phyloP scores from a whole-genome alignment of 23 red algal species.

The Cyanidioschyzon merolae region DNA sequence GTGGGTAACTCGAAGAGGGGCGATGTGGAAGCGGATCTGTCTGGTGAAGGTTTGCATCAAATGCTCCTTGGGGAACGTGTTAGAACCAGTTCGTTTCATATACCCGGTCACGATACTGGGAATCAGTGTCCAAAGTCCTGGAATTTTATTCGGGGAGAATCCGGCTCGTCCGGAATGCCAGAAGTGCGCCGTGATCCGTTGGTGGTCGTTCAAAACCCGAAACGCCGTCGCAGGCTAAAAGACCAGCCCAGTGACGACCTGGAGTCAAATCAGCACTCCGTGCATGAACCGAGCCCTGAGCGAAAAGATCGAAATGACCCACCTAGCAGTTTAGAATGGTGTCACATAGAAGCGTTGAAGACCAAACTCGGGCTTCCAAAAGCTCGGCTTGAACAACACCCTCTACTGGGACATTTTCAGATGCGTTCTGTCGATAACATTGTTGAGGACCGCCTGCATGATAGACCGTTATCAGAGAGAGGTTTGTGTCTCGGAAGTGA shows the following conservation, averaged over 20 bases:
- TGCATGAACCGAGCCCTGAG: neutral
- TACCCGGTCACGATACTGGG: too few species aligned
- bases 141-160: too few species aligned
- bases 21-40: neutral
- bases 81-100: neutral
- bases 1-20: neutral
- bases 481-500: too few species aligned
- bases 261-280: neutral
- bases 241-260: neutral
- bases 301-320: neutral
- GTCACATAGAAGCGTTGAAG: neutral
- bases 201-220: neutral
- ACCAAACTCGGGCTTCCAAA: neutral
- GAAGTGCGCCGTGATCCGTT: neutral
- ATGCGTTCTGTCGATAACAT: neutral
- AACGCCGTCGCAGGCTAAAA: neutral
- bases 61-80: neutral
- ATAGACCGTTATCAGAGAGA: too few species aligned
- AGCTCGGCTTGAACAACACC: constrained; percentile 9
- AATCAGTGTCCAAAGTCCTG: too few species aligned
- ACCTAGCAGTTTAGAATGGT: neutral
- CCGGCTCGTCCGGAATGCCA: too few species aligned
- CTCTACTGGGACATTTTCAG: neutral
- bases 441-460: too few species aligned
- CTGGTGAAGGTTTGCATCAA: neutral